These are phyloP conservation scores for Leishmania braziliensis DNA, from an alignment of 208 protist genomes.

Conservation along the genomic window DNA sequence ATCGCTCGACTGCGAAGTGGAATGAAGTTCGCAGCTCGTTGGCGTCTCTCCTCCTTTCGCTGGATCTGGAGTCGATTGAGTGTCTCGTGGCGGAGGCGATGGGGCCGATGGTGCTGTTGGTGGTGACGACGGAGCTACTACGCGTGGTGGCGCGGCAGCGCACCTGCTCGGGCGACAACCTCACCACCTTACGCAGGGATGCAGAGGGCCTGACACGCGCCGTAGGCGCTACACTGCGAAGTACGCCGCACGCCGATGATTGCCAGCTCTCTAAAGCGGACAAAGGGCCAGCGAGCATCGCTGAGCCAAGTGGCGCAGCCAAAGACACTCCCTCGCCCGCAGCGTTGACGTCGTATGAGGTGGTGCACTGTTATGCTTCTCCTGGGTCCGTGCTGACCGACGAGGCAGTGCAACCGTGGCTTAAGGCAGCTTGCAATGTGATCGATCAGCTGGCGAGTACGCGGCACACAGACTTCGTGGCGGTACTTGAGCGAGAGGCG, in stretches of 20 bases:
- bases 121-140: constrained; percentile 4
- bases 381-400: constrained; percentile 13
- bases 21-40: background rate
- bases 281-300: background rate
- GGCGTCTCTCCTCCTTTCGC: background rate
- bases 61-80: background rate
- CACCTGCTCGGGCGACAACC: background rate
- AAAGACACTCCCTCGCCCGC: background rate
- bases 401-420: constrained; percentile 9
- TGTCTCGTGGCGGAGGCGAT: constrained; percentile 3
- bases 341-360: constrained; percentile 10
- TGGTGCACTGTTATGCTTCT: constrained; percentile 14
- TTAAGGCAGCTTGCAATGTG: constrained; percentile 15
- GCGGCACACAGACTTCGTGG: constrained; percentile 12
- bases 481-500: constrained; percentile 20
- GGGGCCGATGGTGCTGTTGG: constrained; percentile 6
- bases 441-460: constrained; percentile 23
- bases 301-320: background rate
- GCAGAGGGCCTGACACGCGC: background rate
- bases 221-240: background rate
- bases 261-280: background rate
- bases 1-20: background rate
- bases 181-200: background rate
- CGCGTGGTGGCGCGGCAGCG: background rate
- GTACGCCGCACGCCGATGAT: background rate